Evolutionary conservation across 495 filamentous ascomycete genomes (phyloP), one percentile per base, ranked within the genome.

Genomic region (Hypomontagnella submonticulosa): DNA sequence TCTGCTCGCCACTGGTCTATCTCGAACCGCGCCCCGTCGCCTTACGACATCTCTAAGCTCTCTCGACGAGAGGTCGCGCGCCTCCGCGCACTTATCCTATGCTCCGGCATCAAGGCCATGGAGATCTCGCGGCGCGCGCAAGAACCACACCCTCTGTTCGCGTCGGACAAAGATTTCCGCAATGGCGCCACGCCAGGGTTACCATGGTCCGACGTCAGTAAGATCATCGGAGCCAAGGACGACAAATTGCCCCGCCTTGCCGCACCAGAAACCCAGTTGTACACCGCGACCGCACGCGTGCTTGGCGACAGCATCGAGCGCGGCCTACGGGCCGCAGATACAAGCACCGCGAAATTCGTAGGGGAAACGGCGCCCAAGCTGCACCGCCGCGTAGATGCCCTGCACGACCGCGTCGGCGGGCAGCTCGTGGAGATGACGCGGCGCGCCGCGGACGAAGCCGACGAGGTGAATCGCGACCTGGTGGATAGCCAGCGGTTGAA

Each of bases 71-170:
- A 97, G 66, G 83, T 95, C 15, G 90, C 90, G 49, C 87, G 91
- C 38, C 83, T 90, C 2, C 81, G 85, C 53, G 84, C 92, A 1
- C 80, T 96, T 0, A 84, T 96, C 23, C 80, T 97, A 32, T 91
- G 88, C 58, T 89, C 91, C 0, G 93, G 92, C 42, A 87, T 96
- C 72, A 94, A 94, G 75, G 93, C 93, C 0, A 85, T 87, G 61
- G 90, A 92, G 69, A 90, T 97, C 57, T 80, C 81, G 37, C 84
- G 87, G 9, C 83, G 88, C 44, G 87, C 89, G 13, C 78, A 88
- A 37, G 81, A 80, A 30, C 71, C 64, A n/a, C 70, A 63, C 4
- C 63, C 73, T 7, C 53, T 75, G 5, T 61, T 70, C 56, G 47
- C 60, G 0, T 43, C 40, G 5, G 60, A 65, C 43, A 56, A 56